Evolutionary conservation across 2,329 filamentous ascomycete genomes (phyloP), one percentile per base, ranked within the genome.

Genomic region (Lachnellula cervina): DNA sequence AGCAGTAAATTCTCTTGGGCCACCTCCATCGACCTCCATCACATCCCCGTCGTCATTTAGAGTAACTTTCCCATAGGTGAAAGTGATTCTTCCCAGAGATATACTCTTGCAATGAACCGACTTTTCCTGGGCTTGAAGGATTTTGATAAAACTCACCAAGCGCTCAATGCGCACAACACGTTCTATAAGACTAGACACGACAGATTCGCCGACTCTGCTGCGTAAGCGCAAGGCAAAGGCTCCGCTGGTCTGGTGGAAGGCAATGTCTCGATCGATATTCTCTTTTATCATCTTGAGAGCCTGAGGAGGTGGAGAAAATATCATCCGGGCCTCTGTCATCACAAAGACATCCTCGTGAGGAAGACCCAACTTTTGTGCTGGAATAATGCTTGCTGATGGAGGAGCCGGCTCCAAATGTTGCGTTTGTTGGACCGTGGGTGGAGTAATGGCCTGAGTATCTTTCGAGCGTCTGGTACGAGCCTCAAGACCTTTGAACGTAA

Each of bases 101-200:
- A 87, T 77, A 42, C 78, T 74, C 62, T 85, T 78, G 66, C 80
- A 80, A 44, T 74, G 74, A 37, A 88, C 79, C 51, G 79, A 76
- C 16, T 76, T 76, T 47, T 76, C 74, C 61, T 81, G 76, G 59
- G 76, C 74, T 53, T 82, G 76, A 59, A 92, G 80, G 1, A 86
- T 83, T 45, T 84, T 80, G 25, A 90, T 76, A 64, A 89, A 89
- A 44, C 80, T 80, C 40, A 90, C 84, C 28, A 94, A 77, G 19
- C 86, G 81, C 64, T 88, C 83, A 55, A 94, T 84, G 79, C 50
- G 78, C 74, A 59, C 77, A 74, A 66, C 49, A 19, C 63, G 63
- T 40, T 69, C 64, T n/a, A 63, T 58, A 5, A 71, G 61, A 23
- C 52, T 50, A 9, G 62, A 52, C 37, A 70, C 63, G 37, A 68